A percentile compares a stretch with the other conserved stretches of the same genome.
Conservation (phyloP, 1,284 basidiomycete genomes). For the Pseudozyma sp. region DNA sequence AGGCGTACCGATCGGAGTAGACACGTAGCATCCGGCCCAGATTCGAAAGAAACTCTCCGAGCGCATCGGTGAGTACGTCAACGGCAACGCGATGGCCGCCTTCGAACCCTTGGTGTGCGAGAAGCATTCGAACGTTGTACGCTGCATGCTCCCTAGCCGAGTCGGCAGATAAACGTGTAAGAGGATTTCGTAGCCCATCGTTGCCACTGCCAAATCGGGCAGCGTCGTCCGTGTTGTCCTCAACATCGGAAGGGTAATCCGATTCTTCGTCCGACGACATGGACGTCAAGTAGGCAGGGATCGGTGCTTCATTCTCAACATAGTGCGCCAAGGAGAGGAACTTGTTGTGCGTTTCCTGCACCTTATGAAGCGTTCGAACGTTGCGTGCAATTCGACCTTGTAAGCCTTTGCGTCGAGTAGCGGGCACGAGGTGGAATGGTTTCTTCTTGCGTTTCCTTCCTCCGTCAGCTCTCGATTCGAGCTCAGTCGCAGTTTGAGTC, state of each 20-base stretch:
- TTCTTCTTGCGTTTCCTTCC: conserved; percentile 28
- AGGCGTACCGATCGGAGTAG: conserved; percentile 82
- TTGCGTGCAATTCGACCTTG: conserved; percentile 57
- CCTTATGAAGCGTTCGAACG: conserved; percentile 58
- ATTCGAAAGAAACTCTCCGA: conserved; percentile 84
- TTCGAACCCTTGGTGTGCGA: conserved; percentile 66
- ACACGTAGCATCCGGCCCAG: conserved; percentile 87
- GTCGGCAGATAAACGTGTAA: conserved; percentile 26
- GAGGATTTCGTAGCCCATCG: conserved; percentile 22
- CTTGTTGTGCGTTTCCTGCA: conserved; percentile 62
- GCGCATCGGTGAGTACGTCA: conserved; percentile 83
- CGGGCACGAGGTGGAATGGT: conserved; percentile 37
- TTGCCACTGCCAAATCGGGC: neutral
- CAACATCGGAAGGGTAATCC: conserved; percentile 50
- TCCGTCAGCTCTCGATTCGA: neutral
- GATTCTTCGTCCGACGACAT: conserved; percentile 61
- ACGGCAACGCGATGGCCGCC: conserved; percentile 72
- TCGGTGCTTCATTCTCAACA: conserved; percentile 62
- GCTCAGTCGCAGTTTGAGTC: neutral
- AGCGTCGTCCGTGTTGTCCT: conserved; percentile 18
- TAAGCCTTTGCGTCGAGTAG: conserved; percentile 48
- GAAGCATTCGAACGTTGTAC: conserved; percentile 52
- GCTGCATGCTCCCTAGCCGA: conserved; percentile 46
- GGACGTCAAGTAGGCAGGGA: conserved; percentile 58
- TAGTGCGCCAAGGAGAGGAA: conserved; percentile 57